Conservation (phyloP, 495 filamentous ascomycete genomes). For the Aspergillus ostianus region DNA sequence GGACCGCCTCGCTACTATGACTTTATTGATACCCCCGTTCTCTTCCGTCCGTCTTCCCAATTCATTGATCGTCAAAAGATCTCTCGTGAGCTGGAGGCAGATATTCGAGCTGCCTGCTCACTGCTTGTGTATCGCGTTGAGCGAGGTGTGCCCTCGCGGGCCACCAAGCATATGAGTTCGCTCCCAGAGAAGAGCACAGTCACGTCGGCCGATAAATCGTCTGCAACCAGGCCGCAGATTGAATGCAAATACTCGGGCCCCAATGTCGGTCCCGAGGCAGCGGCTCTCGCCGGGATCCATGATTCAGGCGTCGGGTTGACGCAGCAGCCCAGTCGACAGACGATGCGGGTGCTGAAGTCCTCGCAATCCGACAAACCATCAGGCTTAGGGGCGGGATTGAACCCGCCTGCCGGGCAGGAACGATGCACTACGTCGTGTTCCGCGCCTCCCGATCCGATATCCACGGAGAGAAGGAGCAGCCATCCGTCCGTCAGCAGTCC, state of each 20-base stretch:
- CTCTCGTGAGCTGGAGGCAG: constrained; percentile 13
- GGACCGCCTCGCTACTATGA: constrained; percentile 21
- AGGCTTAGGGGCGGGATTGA: neutral
- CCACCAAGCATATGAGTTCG: neutral
- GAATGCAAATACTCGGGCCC: constrained; percentile 13
- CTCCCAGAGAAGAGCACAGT: neutral
- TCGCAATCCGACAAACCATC: constrained; percentile 14
- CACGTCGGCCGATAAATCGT: neutral
- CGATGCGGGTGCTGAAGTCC: constrained; percentile 13
- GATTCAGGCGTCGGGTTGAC: constrained; percentile 23
- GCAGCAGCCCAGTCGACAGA: constrained; percentile 21
- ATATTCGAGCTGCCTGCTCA: constrained; percentile 20
- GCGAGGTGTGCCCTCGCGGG: constrained; percentile 16
- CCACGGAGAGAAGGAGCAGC: constrained; percentile 2
- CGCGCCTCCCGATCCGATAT: constrained; percentile 6
- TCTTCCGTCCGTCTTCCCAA: constrained; percentile 8
- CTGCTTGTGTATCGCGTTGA: constrained; percentile 24
- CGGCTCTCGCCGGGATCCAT: constrained; percentile 12
- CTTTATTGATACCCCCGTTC: constrained; percentile 16
- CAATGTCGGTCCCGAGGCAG: constrained; percentile 7
- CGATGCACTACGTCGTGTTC: constrained; percentile 16
- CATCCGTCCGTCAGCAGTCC: constrained; percentile 4
- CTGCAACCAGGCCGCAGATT: constrained; percentile 8
- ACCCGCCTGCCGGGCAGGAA: constrained; percentile 9
- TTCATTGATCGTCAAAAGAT: constrained; percentile 21